Conservation (phyloP, 371 early-diverging fungal genomes). For the Syncephalastrum monosporum region DNA sequence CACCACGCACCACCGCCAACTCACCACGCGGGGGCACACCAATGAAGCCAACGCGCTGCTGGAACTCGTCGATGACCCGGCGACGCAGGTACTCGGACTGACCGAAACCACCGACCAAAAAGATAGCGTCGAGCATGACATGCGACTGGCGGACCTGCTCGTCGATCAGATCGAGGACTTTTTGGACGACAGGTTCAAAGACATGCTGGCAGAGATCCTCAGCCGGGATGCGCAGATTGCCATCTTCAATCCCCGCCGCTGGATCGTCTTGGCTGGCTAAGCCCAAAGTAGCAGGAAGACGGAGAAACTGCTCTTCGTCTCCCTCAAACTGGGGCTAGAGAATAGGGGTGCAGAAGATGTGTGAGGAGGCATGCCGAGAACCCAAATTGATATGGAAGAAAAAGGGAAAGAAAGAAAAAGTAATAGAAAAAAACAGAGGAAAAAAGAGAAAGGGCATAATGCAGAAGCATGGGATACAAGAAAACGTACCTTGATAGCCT, state of each 20-base stretch:
- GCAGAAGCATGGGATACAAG: conserved; percentile 3
- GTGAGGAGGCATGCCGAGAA: conserved; percentile 5
- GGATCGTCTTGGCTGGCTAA: conserved; percentile 54
- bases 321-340: conserved; percentile 59
- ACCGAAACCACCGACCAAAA: conserved; percentile 64
- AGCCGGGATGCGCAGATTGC: conserved; percentile 51
- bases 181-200: conserved; percentile 57
- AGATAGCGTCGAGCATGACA: conserved; percentile 48
- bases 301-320: conserved; percentile 56
- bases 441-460: neutral
- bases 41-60: conserved; percentile 48
- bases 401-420: neutral
- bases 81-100: conserved; percentile 58
- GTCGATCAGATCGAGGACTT: conserved; percentile 55
- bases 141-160: conserved; percentile 52
- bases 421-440: neutral
- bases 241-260: conserved; percentile 59
- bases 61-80: conserved; percentile 44
- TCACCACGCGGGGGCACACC: conserved; percentile 58
- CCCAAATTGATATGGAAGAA: neutral
- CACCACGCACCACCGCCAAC: conserved; percentile 50
- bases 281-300: conserved; percentile 52
- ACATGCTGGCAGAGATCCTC: conserved; percentile 52
- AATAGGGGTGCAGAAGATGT: conserved; percentile 3
- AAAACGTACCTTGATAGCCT: conserved; percentile 44